A percentile compares a stretch with the other conserved stretches of the same genome.
These are phyloP conservation scores for Thalassiosira hispida DNA, from an alignment of 352 stramenopile species.

Conservation along the genomic window DNA sequence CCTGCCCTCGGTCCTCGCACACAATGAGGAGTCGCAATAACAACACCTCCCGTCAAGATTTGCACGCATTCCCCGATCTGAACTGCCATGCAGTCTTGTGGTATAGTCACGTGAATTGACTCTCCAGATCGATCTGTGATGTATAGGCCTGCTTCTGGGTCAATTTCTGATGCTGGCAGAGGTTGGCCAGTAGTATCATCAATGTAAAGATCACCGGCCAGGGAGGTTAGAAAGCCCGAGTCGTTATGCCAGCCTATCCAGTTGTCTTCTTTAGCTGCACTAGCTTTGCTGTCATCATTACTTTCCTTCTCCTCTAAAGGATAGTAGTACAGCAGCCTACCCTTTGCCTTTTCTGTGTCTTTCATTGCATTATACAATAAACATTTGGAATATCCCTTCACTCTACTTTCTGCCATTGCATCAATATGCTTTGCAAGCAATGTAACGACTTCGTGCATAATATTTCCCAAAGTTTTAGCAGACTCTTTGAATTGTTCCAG, in stretches of 20 bases:
- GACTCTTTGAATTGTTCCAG: conserved; percentile 87
- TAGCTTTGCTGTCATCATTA: conserved; percentile 13
- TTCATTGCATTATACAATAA: conserved; percentile 69
- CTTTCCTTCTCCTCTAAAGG: conserved; percentile 69
- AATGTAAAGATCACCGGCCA: conserved; percentile 92
- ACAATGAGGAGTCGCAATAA: conserved; percentile 84
- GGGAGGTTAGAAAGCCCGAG: conserved; percentile 91
- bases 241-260: conserved; percentile 97
- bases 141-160: conserved; percentile 90
- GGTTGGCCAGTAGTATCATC: conserved; percentile 86
- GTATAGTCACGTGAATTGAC: conserved; percentile 84
- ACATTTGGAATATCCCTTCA: conserved; percentile 56
- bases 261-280: conserved; percentile 62
- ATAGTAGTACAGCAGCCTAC: conserved; percentile 95
- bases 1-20: conserved; percentile 60
- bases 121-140: conserved; percentile 90
- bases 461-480: conserved; percentile 90
- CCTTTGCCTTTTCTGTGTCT: conserved; percentile 88
- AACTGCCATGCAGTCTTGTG: conserved; percentile 91
- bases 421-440: conserved; percentile 92
- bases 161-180: conserved; percentile 85
- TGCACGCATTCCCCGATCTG: conserved; percentile 90
- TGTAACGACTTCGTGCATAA: conserved; percentile 91
- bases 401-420: conserved; percentile 74
- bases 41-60: conserved; percentile 78